Evolutionary conservation across 108 stramenopile genomes (phyloP), one percentile per base, ranked within the genome.

Genomic region (Cylindrotheca closterium): DNA sequence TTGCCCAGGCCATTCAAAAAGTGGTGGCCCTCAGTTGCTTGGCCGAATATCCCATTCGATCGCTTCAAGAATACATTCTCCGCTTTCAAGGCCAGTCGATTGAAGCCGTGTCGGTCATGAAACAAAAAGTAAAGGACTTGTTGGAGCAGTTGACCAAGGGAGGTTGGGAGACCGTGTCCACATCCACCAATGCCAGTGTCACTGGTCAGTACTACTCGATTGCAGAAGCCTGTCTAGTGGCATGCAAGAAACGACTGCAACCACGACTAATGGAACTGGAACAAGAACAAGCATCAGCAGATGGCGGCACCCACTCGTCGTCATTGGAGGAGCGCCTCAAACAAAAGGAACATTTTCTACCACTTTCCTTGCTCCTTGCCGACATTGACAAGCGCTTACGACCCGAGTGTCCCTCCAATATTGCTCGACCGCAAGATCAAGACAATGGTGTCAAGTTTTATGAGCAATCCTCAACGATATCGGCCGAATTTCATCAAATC

Each of bases 401-500:
- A 1, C 49, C 52, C 51, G 45, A 51, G 7, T 60, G 68, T 47
- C 68, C 68, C 3, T 58, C 31, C 1, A 0, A 23, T n/a, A 27
- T 70, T 7, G 54, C 33, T 25, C 68, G 60, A 23, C 3, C n/a
- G 0, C 22, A 32, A 21, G 30, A 57, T 3, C 0, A 31, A 15
- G 68, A 70, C 26, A 0, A 60, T 8, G 68, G 68, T 31, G 68
- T 29, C 4, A 25, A 46, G 12, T 60, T 23, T 23, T 70, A 70
- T 31, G 10, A 18, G 5, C 7, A n/a, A 31, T 24, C 59, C 15
- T 53, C 58, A 3, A 70, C 68, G 5, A 51, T 26, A 25, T 70
- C 68, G 24, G 59, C 51, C 0, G 68, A 70, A 60, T 70, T 60
- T 59, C 45, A 58, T 8, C 68, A 70, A 52, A 70, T 70, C 51